Conservation (phyloP, 164 flowering plant genomes). For the Euptelea pleiosperma region DNA sequence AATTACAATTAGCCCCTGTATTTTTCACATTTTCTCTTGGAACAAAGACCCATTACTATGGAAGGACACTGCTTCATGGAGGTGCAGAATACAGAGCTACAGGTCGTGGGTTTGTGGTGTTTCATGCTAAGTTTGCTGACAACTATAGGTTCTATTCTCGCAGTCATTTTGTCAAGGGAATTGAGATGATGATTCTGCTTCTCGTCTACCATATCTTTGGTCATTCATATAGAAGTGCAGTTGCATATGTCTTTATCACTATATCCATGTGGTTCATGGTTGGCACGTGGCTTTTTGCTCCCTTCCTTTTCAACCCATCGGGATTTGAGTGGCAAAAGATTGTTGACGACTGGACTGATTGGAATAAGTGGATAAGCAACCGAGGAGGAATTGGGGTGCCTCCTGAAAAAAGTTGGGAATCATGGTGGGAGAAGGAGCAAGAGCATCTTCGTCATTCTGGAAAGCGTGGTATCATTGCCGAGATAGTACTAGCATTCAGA, state of each 20-base stretch:
- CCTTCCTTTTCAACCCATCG: conserved; percentile 95
- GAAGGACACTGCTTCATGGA: conserved; percentile 93
- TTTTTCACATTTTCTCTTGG: conserved; percentile 98
- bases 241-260: conserved; percentile 78
- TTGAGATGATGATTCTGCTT: conserved; percentile 87
- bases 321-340: conserved; percentile 99
- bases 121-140: conserved; percentile 95
- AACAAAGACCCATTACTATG: conserved; percentile 92
- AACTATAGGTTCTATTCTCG: conserved; percentile 93
- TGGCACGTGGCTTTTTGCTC: conserved; percentile 98
- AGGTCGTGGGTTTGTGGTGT: conserved; percentile 97
- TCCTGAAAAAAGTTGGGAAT: conserved; percentile 96
- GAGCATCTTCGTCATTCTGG: conserved; percentile 91
- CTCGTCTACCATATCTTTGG: conserved; percentile 84
- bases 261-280: conserved; percentile 98
- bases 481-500: conserved; percentile 68
- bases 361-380: conserved; percentile 94
- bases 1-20: conserved; percentile 87
- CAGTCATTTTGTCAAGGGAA: conserved; percentile 93
- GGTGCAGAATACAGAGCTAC: conserved; percentile 93
- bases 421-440: conserved; percentile 99
- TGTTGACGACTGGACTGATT: conserved; percentile 96
- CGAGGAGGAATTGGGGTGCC: conserved; percentile 94
- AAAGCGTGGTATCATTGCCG: conserved; percentile 65
- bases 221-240: conserved; percentile 48